These are phyloP conservation scores for Penicillium sp. DNA, from an alignment of 2,329 filamentous ascomycete genomes.

Conservation along the genomic window DNA sequence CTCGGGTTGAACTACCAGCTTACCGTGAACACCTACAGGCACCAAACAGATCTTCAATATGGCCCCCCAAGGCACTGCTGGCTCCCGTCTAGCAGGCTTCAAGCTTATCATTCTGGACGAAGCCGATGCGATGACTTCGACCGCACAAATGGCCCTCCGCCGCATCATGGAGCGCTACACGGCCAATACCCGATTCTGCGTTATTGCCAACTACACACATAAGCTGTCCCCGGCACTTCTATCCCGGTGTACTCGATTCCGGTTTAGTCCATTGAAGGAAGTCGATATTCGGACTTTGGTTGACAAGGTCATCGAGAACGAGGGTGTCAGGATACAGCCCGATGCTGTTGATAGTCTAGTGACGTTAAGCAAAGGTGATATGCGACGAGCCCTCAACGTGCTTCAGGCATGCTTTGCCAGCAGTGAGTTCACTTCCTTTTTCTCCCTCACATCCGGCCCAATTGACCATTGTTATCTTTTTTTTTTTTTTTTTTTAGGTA, in stretches of 20 bases:
- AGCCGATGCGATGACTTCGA: constrained; percentile 99
- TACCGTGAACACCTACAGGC: constrained; percentile 27
- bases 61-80: constrained; percentile 46
- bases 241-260: constrained; percentile 89
- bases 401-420: constrained; percentile 95
- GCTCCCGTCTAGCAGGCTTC: constrained; percentile 65
- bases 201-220: constrained; percentile 98
- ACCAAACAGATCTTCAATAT: constrained; percentile 96
- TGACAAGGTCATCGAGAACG: constrained; percentile 84
- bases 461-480: not conserved
- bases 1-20: not conserved
- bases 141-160: constrained; percentile 93
- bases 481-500: constrained; percentile 51
- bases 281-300: constrained; percentile 79
- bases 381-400: constrained; percentile 91
- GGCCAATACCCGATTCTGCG: constrained; percentile 93
- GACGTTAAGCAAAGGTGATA: constrained; percentile 86
- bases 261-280: constrained; percentile 91
- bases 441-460: not conserved
- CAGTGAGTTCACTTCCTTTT: constrained; percentile 53
- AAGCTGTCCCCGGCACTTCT: constrained; percentile 91
- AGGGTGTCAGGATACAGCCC: constrained; percentile 75
- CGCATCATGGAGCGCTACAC: constrained; percentile 99
- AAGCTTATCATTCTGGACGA: constrained; percentile 98
- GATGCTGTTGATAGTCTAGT: constrained; percentile 83